These are phyloP conservation scores for Metarhizium brunneum DNA, from an alignment of 2,329 filamentous ascomycete genomes.

Conservation along the genomic window DNA sequence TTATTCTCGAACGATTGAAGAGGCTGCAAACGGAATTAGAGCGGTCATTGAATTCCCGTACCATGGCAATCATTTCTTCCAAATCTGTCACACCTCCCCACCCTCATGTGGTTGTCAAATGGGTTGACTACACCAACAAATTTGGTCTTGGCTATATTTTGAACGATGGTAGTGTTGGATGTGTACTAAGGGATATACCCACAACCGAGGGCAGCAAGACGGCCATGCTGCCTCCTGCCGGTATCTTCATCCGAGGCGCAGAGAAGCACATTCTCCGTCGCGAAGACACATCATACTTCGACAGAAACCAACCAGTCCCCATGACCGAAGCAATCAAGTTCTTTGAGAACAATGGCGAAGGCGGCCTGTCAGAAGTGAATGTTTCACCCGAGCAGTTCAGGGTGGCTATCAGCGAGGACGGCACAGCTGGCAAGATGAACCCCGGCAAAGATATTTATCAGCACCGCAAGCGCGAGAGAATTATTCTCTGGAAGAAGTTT, in stretches of 20 bases:
- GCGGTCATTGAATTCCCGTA: conserved; percentile 52
- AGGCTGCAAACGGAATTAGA: conserved; percentile 52
- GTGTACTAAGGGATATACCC: conserved; percentile 50
- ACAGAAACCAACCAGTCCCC: conserved; percentile 53
- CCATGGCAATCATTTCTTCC: conserved; percentile 50
- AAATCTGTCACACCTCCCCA: conserved; percentile 45
- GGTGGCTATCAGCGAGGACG: conserved; percentile 44
- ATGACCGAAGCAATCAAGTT: conserved; percentile 58
- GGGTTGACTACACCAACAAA: conserved; percentile 85
- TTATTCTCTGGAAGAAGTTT: conserved; percentile 64
- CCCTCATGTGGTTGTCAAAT: conserved; percentile 62
- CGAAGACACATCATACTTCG: conserved; percentile 43
- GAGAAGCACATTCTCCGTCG: conserved; percentile 60
- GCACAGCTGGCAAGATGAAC: conserved; percentile 51
- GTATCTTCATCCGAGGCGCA: conserved; percentile 61
- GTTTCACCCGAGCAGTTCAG: conserved; percentile 55
- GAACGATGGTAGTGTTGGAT: conserved; percentile 72
- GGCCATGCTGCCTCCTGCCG: conserved; percentile 55
- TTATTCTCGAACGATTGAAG: conserved; percentile 45
- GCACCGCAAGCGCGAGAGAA: conserved; percentile 55
- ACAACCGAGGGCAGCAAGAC: conserved; percentile 39
- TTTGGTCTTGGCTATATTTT: conserved; percentile 78
- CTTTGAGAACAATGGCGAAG: conserved; percentile 60
- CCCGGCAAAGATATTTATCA: conserved; percentile 56
- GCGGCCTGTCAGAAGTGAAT: conserved; percentile 53